Conservation (phyloP, 257 asterid genomes). For the Nicotiana paniculata region DNA sequence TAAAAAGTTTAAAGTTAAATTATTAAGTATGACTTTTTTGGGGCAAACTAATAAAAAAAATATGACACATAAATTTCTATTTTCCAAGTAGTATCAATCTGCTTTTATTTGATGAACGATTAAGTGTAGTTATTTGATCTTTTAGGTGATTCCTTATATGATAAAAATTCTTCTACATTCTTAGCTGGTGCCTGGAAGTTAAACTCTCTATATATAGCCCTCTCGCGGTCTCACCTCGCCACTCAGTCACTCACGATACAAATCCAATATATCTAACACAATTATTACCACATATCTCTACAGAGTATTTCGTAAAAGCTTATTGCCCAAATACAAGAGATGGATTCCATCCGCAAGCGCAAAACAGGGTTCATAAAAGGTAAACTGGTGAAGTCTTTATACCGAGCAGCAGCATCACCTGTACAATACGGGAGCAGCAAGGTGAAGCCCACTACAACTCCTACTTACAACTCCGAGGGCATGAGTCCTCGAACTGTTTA, state of each 20-base stretch:
- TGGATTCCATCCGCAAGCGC: conserved; percentile 44
- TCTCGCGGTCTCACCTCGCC: background rate
- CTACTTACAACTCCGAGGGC: background rate
- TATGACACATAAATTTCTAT: too few relatives aligned
- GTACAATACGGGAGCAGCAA: background rate
- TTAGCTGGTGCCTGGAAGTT: background rate
- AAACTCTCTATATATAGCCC: background rate
- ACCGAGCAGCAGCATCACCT: conserved; percentile 27
- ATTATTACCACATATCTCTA: background rate
- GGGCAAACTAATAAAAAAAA: too few relatives aligned
- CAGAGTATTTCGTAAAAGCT: background rate
- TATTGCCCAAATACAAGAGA: background rate
- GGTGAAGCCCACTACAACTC: conserved; percentile 11
- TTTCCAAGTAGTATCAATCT: too few relatives aligned
- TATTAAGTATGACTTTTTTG: too few relatives aligned
- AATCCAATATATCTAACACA: background rate
- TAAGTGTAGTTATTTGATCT: too few relatives aligned
- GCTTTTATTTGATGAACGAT: too few relatives aligned
- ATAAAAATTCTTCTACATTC: background rate
- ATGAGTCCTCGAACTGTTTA: background rate
- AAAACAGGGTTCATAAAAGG: conserved; percentile 35
- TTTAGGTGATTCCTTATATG: background rate
- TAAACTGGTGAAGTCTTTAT: conserved; percentile 40
- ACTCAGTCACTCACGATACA: background rate
- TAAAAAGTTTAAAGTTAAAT: too few relatives aligned